Evolutionary conservation across 495 filamentous ascomycete genomes (phyloP), one percentile per base, ranked within the genome.

Genomic region (Choiromyces venosus): DNA sequence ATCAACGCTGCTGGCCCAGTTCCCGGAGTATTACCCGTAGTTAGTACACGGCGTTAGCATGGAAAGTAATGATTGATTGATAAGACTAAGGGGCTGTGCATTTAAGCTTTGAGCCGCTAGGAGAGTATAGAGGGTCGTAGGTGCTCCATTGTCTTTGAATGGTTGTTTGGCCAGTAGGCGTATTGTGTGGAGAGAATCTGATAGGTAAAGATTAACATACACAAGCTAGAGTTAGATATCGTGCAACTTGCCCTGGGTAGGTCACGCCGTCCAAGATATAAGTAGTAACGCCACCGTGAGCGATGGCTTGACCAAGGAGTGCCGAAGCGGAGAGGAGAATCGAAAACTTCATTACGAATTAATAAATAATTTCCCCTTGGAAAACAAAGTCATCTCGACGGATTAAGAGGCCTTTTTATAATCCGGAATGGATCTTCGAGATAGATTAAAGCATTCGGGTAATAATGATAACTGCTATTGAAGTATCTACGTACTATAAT

Each of bases 131-230:
- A 38, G 74, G 74, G 38, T 76, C 74, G 18, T 75, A 76, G 37
- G 52, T 66, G 52, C 72, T 74, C n/a, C 66, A 76, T n/a, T 74
- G 74, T 29, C 74, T 69, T 68, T 76, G 72, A 42, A 76, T 76
- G 6, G 67, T 75, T 14, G 74, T 71, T 61, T 76, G 74, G 37
- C 74, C 74, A 1, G 39, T 46, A 29, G 74, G 25, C 8, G 37
- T 36, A 68, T 76, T 76, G 68, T 76, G 74, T 21, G 74, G 74
- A 29, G 71, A 74, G 40, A 69, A 76, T 16, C 73, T 74, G 71
- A 35, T 25, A 52, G 12, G n/a, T n/a, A n/a, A 19, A 38, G 14
- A 71, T 74, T 46, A 71, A 40, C n/a, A n/a, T n/a, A n/a, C n/a
- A n/a, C n/a, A n/a, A n/a, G n/a, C n/a, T n/a, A n/a, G n/a, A n/a